Percentiles rank a stretch among this genome's conserved stretches.
phyloP scores from a whole-genome alignment of 2,329 filamentous ascomycete genomes.

The Karstenula rhodostoma region DNA sequence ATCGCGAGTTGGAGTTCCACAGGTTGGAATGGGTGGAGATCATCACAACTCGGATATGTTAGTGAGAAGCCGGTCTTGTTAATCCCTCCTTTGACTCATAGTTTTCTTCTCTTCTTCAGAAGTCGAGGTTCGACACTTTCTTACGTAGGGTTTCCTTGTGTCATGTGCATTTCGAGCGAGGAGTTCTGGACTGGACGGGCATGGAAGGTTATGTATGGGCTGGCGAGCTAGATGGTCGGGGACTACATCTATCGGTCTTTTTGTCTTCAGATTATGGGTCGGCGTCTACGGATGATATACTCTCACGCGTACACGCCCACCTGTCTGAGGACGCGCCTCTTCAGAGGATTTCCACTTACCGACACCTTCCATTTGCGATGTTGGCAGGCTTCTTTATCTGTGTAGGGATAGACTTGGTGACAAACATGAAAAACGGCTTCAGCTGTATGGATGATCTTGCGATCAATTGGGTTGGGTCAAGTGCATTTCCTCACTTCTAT shows the following conservation, averaged over 20 bases:
- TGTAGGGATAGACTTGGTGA: constrained; percentile 7
- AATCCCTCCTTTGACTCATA: constrained; percentile 1
- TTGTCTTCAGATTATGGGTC: constrained; percentile 4
- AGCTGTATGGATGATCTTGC: constrained; percentile 5
- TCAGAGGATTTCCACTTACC: neutral
- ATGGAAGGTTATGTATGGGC: constrained; percentile 9
- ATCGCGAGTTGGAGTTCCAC: constrained; percentile 14
- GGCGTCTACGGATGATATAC: constrained; percentile 12
- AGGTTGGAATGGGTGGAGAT: constrained; percentile 15
- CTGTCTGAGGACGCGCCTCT: neutral
- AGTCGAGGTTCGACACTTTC: neutral
- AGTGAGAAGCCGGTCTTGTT: constrained; percentile 21
- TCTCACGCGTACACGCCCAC: constrained; percentile 11
- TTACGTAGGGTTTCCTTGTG: constrained; percentile 7
- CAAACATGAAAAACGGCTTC: neutral
- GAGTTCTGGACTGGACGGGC: constrained; percentile 13
- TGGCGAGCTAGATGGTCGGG: neutral
- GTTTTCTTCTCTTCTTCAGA: neutral
- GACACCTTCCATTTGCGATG: neutral
- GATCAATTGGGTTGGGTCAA: neutral
- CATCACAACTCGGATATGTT: constrained; percentile 22
- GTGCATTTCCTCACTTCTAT: constrained; percentile 1
- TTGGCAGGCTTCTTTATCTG: neutral
- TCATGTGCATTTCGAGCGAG: constrained; percentile 17
- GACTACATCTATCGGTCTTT: constrained; percentile 2